Percentiles rank a stretch among this genome's conserved stretches.
Evolutionary conservation across 805 yeast genomes (phyloP).

Genomic region (Lipomyces japonicus): DNA sequence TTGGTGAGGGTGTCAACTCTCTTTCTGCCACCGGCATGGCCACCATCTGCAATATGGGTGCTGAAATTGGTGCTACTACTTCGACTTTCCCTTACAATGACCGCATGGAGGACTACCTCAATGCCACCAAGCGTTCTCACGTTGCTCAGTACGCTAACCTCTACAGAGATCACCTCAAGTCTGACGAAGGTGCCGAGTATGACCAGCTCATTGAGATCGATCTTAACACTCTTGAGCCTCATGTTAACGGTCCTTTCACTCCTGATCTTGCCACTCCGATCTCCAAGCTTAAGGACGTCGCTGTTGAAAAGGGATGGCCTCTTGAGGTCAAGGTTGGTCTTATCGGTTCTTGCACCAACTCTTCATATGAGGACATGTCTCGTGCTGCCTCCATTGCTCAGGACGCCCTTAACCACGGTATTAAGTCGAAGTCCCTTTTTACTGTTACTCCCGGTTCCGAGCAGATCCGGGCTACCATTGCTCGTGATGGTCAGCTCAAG

Average conservation of each 20-base stretch:
- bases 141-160: constrained; percentile 76
- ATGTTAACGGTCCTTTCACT: constrained; percentile 96
- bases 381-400: constrained; percentile 86
- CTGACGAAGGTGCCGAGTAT: constrained; percentile 86
- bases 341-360: constrained; percentile 97
- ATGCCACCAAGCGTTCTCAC: constrained; percentile 78
- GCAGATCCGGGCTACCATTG: constrained; percentile 94
- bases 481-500: constrained; percentile 84
- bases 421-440: constrained; percentile 86
- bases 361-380: constrained; percentile 97
- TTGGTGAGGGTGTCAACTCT: constrained; percentile 87
- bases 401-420: constrained; percentile 82
- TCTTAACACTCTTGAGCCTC: constrained; percentile 83
- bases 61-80: constrained; percentile 98
- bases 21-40: constrained; percentile 99
- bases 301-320: constrained; percentile 81
- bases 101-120: constrained; percentile 71
- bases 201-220: constrained; percentile 90
- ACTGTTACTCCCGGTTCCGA: constrained; percentile 98
- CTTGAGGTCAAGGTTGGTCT: constrained; percentile 80
- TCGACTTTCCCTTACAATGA: constrained; percentile 93
- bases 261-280: constrained; percentile 96
- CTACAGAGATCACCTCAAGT: constrained; percentile 60
- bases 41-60: constrained; percentile 99
- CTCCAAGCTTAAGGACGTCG: constrained; percentile 70